Base-by-base conservation (phyloP, 2,329 filamentous ascomycete genomes). In the Penicillium sp. region DNA sequence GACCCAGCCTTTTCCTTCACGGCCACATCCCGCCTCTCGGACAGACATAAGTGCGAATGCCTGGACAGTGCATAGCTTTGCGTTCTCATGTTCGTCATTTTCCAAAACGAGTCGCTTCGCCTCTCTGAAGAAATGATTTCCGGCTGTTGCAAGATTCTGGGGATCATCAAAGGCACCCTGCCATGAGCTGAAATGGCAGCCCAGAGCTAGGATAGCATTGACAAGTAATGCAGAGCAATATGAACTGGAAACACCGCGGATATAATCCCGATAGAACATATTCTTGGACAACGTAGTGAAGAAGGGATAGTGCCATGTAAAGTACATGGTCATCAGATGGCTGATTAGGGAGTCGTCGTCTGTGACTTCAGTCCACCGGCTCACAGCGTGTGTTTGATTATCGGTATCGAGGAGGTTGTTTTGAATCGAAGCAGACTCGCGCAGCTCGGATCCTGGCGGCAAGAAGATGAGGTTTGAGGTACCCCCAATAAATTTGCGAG, bases 301-400 rank as follows among this genome's bases (percentile, higher is more conserved):
- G 76, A 94, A 97, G 19, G 92, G 88, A 74, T 97, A 97, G 75
- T 97, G 94, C 89, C 93, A 97, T 66, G 87, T 91, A 76, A 97
- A 97, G 76, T 99, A 99, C 90, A 97, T 92, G 68, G 92, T 93
- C 70, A 99, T 85, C 19, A 99, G 84, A 73, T 97, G 93, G 16
- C 87, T 84, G 65, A 97, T 86, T 45, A 96, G 81, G 53, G 89
- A 84, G 25, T 86, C 82, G 71, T 97, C 91, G 50, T 86, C 81
- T 1, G 91, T 96, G 45, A 96, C 91, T 16, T 82, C 84, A 0
- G 93, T 96, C 94, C 94, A 99, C 53, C 88, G 92, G 21, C 85
- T 87, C 53, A 94, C 81, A 4, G 91, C 87, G 60, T 93, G 84
- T 10, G 52, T 25, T 50, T 88, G 85, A 60, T 82, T 76, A n/a